Evolutionary conservation across 163 green algal genomes (phyloP), one percentile per base, ranked within the genome.

Genomic region (Scenedesmus sp.): DNA sequence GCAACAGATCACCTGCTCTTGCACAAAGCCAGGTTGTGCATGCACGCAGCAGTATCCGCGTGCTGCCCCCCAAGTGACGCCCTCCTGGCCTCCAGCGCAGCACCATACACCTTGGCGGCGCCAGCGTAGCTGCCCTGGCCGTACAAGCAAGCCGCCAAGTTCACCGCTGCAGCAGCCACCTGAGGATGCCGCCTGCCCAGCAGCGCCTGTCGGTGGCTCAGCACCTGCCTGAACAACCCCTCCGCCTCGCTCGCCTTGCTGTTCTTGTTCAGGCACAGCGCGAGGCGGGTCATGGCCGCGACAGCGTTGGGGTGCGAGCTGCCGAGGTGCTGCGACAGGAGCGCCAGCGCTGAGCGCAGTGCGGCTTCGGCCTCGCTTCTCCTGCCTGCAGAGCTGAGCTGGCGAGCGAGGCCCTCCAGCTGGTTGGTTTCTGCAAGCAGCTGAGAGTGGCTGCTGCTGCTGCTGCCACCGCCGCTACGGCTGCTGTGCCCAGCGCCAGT

Each of bases 11-110:
- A 83, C 87, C 79, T 86, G 76, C 53, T 65, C 20, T 87, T 42
- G 65, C 80, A 88, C 9, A 88, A 33, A 24, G 80, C 88, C 88
- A 92, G n/a, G 65, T 92, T 92, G 89, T 92, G 81, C 33, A 89
- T 40, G 35, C 33, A 51, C 20, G 44, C 46, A 35, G 89, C 89
- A n/a, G 82, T 89, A 10, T 92, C 89, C 35, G 51, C 46, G 56
- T 85, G 68, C 49, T 80, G 20, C 26, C 49, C 70, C 20, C 81
- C 81, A 37, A 89, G 82, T 16, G 70, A 12, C 33, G 44, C 53
- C 43, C 9, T 43, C 46, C 89, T 53, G 2, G 72, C 59, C 65
- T 80, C 89, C 65, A 92, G 26, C 10, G 81, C 89, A 13, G 33
- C 33, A 0, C 4, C 15, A 42, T 89, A 89, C 81, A 72, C n/a